A percentile compares a stretch with the other conserved stretches of the same genome.
Conservation (phyloP, 2,329 filamentous ascomycete genomes). For the Capronia americana region DNA sequence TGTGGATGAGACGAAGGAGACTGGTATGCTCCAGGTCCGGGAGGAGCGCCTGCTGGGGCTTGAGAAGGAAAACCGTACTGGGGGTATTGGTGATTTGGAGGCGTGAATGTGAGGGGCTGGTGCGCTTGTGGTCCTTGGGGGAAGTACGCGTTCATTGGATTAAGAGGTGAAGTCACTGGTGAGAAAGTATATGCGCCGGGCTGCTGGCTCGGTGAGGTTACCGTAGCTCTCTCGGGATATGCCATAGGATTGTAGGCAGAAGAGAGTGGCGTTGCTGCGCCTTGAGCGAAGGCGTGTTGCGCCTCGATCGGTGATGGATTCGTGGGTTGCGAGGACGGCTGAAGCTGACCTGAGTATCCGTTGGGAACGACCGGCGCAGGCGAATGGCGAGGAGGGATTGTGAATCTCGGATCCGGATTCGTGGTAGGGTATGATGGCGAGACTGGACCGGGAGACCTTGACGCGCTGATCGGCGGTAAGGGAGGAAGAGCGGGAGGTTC, state of each 20-base stretch:
- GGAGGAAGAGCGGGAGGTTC: conserved; percentile 48
- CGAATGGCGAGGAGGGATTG: conserved; percentile 40
- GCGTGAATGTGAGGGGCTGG: conserved; percentile 36
- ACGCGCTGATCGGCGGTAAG: conserved; percentile 43
- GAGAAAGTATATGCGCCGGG: conserved; percentile 29
- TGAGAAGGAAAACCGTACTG: conserved; percentile 27
- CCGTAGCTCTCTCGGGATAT: conserved; percentile 45
- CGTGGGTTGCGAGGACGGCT: conserved; percentile 24
- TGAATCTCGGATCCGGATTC: conserved; percentile 40
- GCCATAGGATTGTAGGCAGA: conserved; percentile 60
- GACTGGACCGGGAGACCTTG: conserved; percentile 29
- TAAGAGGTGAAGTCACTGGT: conserved; percentile 31
- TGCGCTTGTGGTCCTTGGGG: conserved; percentile 16
- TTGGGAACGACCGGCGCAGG: conserved; percentile 38
- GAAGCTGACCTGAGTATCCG: conserved; percentile 32
- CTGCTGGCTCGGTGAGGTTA: conserved; percentile 32
- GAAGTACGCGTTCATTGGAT: conserved; percentile 26
- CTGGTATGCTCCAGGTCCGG: conserved; percentile 41
- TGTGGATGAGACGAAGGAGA: conserved; percentile 33
- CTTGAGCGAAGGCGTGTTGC: conserved; percentile 43
- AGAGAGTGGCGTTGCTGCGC: conserved; percentile 49
- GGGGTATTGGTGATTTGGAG: conserved; percentile 35
- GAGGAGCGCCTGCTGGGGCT: conserved; percentile 47
- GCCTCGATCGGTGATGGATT: conserved; percentile 34
- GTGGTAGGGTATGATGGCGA: conserved; percentile 37